These are phyloP conservation scores for Chlorella sp. DNA, from an alignment of 139 green algal species.

Conservation along the genomic window DNA sequence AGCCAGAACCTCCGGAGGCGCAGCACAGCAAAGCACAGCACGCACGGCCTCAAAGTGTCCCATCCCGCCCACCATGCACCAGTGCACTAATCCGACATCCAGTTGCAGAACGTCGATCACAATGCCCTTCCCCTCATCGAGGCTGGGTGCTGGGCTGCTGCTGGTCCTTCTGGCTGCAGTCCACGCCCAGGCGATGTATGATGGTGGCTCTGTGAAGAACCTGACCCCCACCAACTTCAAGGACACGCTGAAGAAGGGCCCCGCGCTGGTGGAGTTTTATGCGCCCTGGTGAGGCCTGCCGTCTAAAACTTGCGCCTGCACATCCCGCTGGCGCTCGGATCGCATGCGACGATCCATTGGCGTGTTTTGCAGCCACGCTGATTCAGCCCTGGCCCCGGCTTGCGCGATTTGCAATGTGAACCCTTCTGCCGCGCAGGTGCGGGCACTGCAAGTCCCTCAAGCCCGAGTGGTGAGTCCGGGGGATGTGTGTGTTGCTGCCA, in stretches of 20 bases:
- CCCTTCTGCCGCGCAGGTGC: slow-evolving; percentile 48
- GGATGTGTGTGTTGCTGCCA: too few relatives aligned
- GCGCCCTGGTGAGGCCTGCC: slow-evolving; percentile 45
- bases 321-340: not conserved
- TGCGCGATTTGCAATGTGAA: too few relatives aligned
- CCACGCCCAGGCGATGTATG: slow-evolving; percentile 20
- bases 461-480: slow-evolving; percentile 53
- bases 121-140: not conserved
- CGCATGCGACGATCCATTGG: too few relatives aligned
- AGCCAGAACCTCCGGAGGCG: too few relatives aligned
- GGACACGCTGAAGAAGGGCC: not conserved
- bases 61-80: not conserved
- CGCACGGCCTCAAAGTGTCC: not conserved
- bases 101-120: not conserved
- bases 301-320: not conserved
- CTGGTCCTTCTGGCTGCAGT: not conserved
- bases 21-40: not conserved
- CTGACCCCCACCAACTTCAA: slow-evolving; percentile 35
- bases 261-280: slow-evolving; percentile 56
- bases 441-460: slow-evolving; percentile 71
- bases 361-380: not conserved
- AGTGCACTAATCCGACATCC: not conserved
- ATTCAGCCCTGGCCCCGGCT: too few relatives aligned
- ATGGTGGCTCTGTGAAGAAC: not conserved
- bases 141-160: not conserved